Percentiles rank a stretch among this genome's conserved stretches.
phyloP scores from a whole-genome alignment of 2,329 filamentous ascomycete genomes.

The Ascochyta clinopodiicola region DNA sequence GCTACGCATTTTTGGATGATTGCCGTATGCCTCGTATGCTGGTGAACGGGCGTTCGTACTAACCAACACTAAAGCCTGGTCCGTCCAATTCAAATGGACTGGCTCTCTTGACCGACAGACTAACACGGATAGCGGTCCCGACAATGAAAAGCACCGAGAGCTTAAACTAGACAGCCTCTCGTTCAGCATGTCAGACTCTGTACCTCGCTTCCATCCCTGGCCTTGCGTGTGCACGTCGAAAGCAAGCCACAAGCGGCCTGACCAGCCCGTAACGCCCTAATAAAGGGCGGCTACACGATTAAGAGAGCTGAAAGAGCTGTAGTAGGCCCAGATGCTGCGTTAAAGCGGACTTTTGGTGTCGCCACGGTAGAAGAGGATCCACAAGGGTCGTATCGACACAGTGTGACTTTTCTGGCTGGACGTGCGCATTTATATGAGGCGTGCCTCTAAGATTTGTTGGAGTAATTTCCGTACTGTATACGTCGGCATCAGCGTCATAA shows the following conservation, averaged over 20 bases:
- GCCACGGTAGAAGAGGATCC: neutral
- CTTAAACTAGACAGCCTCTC: conserved; percentile 2
- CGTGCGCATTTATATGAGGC: neutral
- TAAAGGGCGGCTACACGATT: neutral
- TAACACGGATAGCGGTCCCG: neutral
- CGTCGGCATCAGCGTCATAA: neutral
- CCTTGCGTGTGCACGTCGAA: neutral
- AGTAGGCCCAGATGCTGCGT: neutral
- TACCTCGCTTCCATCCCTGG: neutral
- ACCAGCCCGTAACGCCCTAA: neutral
- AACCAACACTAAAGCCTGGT: neutral
- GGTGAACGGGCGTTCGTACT: conserved; percentile 13
- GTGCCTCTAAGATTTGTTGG: neutral
- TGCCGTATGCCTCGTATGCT: neutral
- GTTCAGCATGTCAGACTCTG: neutral
- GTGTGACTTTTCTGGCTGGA: neutral
- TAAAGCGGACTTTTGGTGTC: neutral
- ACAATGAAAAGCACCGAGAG: conserved; percentile 5
- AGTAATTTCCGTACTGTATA: neutral
- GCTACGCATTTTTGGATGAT: conserved; percentile 1
- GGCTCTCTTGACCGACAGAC: conserved; percentile 4
- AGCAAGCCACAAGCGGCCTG: neutral
- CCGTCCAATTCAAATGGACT: conserved; percentile 1
- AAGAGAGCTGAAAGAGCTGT: neutral
- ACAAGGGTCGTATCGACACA: conserved; percentile 8